These are phyloP conservation scores for Xylaria castorea DNA, from an alignment of 495 filamentous ascomycete species.

Conservation along the genomic window DNA sequence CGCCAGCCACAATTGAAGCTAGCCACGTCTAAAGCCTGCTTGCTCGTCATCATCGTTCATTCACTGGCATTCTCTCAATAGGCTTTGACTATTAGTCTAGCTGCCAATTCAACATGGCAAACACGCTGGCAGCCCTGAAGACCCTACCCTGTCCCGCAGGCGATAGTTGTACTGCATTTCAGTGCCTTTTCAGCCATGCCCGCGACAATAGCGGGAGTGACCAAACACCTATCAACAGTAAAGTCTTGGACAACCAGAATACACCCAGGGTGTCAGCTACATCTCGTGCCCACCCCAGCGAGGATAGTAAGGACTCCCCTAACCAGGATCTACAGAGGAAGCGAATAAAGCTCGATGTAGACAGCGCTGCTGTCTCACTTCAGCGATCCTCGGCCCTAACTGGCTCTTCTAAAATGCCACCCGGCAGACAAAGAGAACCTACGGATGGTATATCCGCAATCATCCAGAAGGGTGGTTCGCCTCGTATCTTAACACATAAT, in stretches of 20 bases:
- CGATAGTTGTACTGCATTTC: conserved; percentile 48
- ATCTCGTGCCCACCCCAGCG: conserved; percentile 9
- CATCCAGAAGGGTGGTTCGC: neutral
- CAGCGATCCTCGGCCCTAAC: neutral
- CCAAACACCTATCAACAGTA: neutral
- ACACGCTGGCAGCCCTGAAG: conserved; percentile 68
- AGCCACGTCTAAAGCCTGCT: neutral
- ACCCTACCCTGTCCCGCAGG: conserved; percentile 69
- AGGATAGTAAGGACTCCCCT: neutral
- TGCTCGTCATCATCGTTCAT: neutral
- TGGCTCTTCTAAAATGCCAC: neutral
- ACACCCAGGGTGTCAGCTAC: neutral
- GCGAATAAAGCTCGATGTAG: conserved; percentile 32
- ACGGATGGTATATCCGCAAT: neutral
- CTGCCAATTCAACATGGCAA: conserved; percentile 61
- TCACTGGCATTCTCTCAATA: conserved; percentile 4
- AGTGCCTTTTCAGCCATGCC: conserved; percentile 51
- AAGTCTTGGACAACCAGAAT: neutral
- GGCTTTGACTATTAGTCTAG: neutral
- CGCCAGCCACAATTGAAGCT: neutral
- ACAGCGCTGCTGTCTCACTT: conserved; percentile 23
- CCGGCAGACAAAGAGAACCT: neutral
- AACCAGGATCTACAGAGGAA: conserved; percentile 30
- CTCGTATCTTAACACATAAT: neutral
- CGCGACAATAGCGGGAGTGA: conserved; percentile 33